phyloP scores from a whole-genome alignment of 192 early-diverging fungal genomes.

The Diversispora epigaea region DNA sequence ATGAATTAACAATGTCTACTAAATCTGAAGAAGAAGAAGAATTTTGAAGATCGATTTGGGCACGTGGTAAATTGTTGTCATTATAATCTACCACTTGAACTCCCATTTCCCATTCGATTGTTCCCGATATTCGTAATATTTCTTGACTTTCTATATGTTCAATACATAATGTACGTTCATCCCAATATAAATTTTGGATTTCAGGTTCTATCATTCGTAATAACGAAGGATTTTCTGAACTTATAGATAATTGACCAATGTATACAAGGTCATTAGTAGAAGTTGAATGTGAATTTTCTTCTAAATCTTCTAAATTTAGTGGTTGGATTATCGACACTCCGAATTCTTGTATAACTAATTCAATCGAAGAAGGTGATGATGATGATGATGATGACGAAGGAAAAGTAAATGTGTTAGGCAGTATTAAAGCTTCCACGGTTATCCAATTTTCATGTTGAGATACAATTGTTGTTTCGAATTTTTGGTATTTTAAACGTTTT shows the following conservation, averaged over 20 bases:
- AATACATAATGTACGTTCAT: neutral
- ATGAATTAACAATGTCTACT: neutral
- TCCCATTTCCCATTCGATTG: constrained; percentile 9
- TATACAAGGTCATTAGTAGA: neutral
- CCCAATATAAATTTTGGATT: constrained; percentile 1
- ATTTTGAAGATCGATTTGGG: neutral
- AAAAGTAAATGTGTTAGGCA: neutral
- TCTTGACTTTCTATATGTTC: neutral
- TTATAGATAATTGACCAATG: constrained; percentile 18
- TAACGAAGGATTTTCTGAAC: neutral
- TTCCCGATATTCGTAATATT: constrained; percentile 10
- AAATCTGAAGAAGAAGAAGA: no score
- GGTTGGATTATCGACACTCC: neutral
- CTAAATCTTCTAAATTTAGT: neutral
- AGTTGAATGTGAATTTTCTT: neutral
- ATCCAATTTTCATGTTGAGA: neutral
- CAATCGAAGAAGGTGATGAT: neutral
- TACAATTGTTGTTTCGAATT: neutral
- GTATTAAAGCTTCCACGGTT: neutral
- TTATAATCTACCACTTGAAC: neutral
- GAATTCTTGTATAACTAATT: constrained; percentile 9
- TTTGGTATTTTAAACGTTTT: neutral
- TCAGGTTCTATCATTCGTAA: neutral
- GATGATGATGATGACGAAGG: neutral
- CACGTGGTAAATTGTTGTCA: neutral